Evolutionary conservation across 331 rosid species (phyloP).

Genomic region (Spiraea crenata): DNA sequence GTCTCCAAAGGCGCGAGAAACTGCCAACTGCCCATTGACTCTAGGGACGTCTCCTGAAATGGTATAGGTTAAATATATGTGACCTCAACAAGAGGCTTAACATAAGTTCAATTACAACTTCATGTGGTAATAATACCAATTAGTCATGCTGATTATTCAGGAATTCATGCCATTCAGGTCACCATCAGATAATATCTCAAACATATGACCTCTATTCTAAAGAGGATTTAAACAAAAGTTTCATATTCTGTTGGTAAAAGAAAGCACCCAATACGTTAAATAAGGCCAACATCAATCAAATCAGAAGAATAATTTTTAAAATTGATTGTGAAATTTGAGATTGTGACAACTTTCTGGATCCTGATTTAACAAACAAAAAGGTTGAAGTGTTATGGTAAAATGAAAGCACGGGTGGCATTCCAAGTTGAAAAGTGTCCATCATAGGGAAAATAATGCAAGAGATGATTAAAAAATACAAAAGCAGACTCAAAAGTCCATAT

Average conservation of each 20-base stretch:
- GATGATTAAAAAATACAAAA: too few relatives aligned
- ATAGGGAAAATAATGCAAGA: neutral
- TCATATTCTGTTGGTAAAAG: neutral
- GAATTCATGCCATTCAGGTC: neutral
- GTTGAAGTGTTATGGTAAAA: neutral
- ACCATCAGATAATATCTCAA: neutral
- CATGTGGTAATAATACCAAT: neutral
- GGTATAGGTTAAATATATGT: neutral
- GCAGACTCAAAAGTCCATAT: too few relatives aligned
- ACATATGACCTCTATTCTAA: neutral
- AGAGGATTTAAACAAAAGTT: neutral
- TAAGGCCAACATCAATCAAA: neutral
- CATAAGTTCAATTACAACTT: neutral
- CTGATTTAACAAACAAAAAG: neutral
- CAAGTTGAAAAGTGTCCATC: neutral
- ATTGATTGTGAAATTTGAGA: neutral
- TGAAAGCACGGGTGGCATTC: neutral
- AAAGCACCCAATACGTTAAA: too few relatives aligned
- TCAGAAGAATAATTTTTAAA: neutral
- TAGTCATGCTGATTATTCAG: neutral
- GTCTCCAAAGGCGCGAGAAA: constrained; percentile 96
- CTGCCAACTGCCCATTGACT: constrained; percentile 94
- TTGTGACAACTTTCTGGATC: neutral
- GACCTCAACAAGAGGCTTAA: neutral
- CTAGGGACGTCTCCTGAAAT: constrained; percentile 88